phyloP scores from a whole-genome alignment of 164 flowering plant species.

The Aristolochia californica region DNA sequence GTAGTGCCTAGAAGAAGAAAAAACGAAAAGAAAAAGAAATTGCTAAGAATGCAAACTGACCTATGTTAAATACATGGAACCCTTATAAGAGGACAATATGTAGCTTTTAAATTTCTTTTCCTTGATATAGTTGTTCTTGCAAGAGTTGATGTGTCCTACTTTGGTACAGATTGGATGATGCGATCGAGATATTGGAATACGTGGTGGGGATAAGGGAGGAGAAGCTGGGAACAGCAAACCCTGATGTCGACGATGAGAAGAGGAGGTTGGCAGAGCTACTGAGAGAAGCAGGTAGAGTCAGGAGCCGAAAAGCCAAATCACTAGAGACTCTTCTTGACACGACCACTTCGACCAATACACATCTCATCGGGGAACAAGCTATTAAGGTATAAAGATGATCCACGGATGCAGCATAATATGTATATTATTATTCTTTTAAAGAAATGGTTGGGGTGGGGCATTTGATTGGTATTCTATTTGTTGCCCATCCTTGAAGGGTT shows the following conservation, averaged over 20 bases:
- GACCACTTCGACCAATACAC: background rate
- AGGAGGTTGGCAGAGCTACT: slow-evolving; percentile 61
- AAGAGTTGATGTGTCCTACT: too few species aligned
- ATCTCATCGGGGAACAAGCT: too few species aligned
- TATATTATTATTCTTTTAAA: slow-evolving; percentile 11
- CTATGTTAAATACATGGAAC: too few species aligned
- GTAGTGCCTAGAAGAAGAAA: too few species aligned
- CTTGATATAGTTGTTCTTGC: background rate
- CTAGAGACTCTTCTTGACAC: slow-evolving; percentile 59
- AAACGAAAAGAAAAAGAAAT: background rate
- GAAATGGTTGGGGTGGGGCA: slow-evolving; percentile 3
- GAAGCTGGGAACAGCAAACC: slow-evolving; percentile 87
- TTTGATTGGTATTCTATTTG: slow-evolving; percentile 2
- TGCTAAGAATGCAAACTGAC: background rate
- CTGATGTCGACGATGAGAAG: slow-evolving; percentile 78
- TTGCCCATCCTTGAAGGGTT: slow-evolving; percentile 1
- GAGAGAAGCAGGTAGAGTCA: slow-evolving; percentile 65
- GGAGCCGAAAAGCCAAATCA: slow-evolving; percentile 59
- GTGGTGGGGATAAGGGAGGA: slow-evolving; percentile 75
- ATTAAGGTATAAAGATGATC: too few species aligned
- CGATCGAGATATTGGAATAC: slow-evolving; percentile 60
- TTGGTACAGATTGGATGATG: slow-evolving; percentile 61
- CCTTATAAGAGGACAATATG: too few species aligned
- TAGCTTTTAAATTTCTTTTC: background rate
- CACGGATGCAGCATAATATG: slow-evolving; percentile 4